Conservation (phyloP, 1,139 yeast species). For the Suhomyces wounanorum region DNA sequence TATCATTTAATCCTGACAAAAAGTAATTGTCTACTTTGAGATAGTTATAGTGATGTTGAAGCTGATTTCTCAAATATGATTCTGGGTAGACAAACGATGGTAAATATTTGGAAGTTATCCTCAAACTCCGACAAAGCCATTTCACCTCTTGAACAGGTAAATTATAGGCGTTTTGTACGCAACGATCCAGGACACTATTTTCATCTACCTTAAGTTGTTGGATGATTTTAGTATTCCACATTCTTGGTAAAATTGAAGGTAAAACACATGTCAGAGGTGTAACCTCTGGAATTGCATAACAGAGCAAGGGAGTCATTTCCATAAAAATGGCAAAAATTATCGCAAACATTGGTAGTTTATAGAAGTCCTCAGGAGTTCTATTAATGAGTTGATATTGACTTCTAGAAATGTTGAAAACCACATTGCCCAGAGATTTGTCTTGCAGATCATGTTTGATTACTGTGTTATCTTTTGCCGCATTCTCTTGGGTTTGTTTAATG, state of each 20-base stretch:
- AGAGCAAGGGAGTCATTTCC: conserved; percentile 64
- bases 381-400: conserved; percentile 54
- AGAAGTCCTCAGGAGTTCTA: conserved; percentile 59
- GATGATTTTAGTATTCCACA: conserved; percentile 28
- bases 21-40: conserved; percentile 54
- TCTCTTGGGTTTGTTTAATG: conserved; percentile 32
- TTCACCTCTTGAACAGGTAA: conserved; percentile 39
- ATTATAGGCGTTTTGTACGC: conserved; percentile 43
- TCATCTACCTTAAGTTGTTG: conserved; percentile 3
- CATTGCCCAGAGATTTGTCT: background rate
- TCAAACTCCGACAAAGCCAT: conserved; percentile 35
- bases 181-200: background rate
- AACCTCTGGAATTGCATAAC: conserved; percentile 59
- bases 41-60: conserved; percentile 45
- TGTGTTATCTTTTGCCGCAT: conserved; percentile 21
- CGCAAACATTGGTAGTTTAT: conserved; percentile 65
- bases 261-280: conserved; percentile 71
- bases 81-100: conserved; percentile 43
- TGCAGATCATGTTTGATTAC: conserved; percentile 21
- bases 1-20: conserved; percentile 40
- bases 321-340: conserved; percentile 57
- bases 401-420: conserved; percentile 48
- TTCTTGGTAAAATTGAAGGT: conserved; percentile 49
- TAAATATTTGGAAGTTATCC: conserved; percentile 41
- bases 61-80: conserved; percentile 35